Evolutionary conservation across 805 yeast genomes (phyloP).

Genomic region (Cyberlindnera sargentensis): DNA sequence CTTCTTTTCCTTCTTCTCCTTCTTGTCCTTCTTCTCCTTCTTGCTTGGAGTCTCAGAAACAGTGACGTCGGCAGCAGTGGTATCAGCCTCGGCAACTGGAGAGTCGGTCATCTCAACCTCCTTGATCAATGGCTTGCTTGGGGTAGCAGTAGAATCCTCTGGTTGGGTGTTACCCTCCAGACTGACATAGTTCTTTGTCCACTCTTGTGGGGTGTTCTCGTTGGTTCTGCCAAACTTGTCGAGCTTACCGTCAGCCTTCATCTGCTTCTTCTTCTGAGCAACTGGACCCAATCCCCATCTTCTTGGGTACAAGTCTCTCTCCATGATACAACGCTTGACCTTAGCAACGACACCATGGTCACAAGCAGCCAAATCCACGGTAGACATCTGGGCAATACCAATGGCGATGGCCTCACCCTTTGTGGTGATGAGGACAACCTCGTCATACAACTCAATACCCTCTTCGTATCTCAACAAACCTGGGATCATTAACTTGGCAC

Average conservation of each 20-base stretch:
- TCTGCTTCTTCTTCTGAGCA: slow-evolving; percentile 96
- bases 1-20: slow-evolving; percentile 48
- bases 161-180: slow-evolving; percentile 57
- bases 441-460: slow-evolving; percentile 95
- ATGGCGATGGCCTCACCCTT: slow-evolving; percentile 99
- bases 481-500: slow-evolving; percentile 98
- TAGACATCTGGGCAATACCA: slow-evolving; percentile 98
- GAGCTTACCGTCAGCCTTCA: slow-evolving; percentile 94
- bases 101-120: slow-evolving; percentile 30
- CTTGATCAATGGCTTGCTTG: slow-evolving; percentile 41
- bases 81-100: slow-evolving; percentile 25
- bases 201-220: slow-evolving; percentile 87
- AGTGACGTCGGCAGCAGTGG: slow-evolving; percentile 11
- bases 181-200: slow-evolving; percentile 83
- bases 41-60: slow-evolving; percentile 30
- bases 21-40: slow-evolving; percentile 55
- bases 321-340: slow-evolving; percentile 99
- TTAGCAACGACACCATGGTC: slow-evolving; percentile 99
- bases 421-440: slow-evolving; percentile 95
- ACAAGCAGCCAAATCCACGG: slow-evolving; percentile 92
- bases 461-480: slow-evolving; percentile 96
- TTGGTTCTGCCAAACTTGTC: slow-evolving; percentile 92
- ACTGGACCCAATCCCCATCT: slow-evolving; percentile 99
- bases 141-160: slow-evolving; percentile 27
- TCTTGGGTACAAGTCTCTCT: slow-evolving; percentile 98